Conservation (phyloP, 1,284 basidiomycete species). For the Ustilago xerochloae region DNA sequence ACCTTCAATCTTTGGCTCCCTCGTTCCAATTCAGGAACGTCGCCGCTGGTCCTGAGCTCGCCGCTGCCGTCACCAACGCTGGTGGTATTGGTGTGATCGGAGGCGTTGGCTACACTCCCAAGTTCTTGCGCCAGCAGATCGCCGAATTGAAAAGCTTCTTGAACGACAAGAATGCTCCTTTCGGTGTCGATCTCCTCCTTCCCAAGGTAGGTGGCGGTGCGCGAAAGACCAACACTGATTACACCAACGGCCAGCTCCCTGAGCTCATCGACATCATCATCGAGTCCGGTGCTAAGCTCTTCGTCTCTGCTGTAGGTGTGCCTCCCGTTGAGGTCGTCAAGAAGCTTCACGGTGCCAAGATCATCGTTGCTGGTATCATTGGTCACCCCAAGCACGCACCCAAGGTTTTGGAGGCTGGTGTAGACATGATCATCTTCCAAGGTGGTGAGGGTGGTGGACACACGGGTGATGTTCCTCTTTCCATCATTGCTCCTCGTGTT, state of each 20-base stretch:
- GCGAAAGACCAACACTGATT: conserved; percentile 64
- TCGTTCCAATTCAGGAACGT: no score
- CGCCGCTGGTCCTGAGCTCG: conserved; percentile 60
- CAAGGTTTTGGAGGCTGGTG: conserved; percentile 59
- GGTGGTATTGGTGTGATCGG: conserved; percentile 64
- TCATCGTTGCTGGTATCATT: conserved; percentile 75
- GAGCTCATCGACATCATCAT: conserved; percentile 62
- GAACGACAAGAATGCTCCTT: conserved; percentile 62
- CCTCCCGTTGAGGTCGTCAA: conserved; percentile 58
- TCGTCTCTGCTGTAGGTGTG: conserved; percentile 63
- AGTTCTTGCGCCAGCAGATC: conserved; percentile 39
- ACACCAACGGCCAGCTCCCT: conserved; percentile 56
- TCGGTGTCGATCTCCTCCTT: conserved; percentile 62
- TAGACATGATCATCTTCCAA: conserved; percentile 64
- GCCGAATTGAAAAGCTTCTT: conserved; percentile 50
- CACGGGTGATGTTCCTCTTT: conserved; percentile 62
- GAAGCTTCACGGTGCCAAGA: conserved; percentile 55
- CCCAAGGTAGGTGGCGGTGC: conserved; percentile 63
- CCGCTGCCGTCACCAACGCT: conserved; percentile 61
- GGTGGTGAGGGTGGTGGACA: conserved; percentile 64
- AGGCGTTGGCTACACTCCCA: conserved; percentile 59
- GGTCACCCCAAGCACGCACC: conserved; percentile 69
- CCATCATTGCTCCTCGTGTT: conserved; percentile 56
- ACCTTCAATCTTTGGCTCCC: no score
- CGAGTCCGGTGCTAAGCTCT: conserved; percentile 58